Conservation (phyloP, 192 early-diverging fungal genomes). For the Rhizoclosmatium sp. region DNA sequence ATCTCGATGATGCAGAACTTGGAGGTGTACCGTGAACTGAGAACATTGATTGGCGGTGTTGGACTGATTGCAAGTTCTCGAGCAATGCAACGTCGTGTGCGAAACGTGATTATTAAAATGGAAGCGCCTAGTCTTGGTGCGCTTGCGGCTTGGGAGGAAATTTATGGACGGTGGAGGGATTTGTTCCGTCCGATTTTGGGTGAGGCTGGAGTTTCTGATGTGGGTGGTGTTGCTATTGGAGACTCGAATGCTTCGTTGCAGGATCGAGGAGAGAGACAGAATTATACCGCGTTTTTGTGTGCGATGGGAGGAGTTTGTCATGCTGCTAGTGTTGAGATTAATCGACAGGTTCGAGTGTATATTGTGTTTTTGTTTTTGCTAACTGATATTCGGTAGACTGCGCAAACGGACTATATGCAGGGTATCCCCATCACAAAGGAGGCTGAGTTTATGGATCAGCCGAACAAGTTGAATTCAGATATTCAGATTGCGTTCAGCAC, state of each 20-base stretch:
- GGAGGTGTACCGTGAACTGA: slow-evolving; percentile 71
- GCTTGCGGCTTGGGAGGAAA: slow-evolving; percentile 84
- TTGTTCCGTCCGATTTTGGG: slow-evolving; percentile 50
- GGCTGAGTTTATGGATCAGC: neutral
- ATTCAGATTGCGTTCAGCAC: slow-evolving; percentile 32
- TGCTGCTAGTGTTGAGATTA: slow-evolving; percentile 21
- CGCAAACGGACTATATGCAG: neutral
- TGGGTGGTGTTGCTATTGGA: slow-evolving; percentile 4
- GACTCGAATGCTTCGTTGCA: slow-evolving; percentile 18
- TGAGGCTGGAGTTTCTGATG: neutral
- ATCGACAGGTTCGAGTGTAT: neutral
- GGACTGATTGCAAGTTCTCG: slow-evolving; percentile 56
- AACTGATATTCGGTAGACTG: neutral
- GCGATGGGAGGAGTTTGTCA: slow-evolving; percentile 78
- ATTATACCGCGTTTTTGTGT: slow-evolving; percentile 84
- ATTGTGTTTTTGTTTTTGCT: slow-evolving; percentile 7
- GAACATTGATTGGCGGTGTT: slow-evolving; percentile 28
- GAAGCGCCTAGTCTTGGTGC: slow-evolving; percentile 74
- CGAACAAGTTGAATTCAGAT: slow-evolving; percentile 22
- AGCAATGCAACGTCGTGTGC: slow-evolving; percentile 79
- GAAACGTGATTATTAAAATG: slow-evolving; percentile 73
- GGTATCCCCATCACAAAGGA: slow-evolving; percentile 24
- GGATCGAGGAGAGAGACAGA: slow-evolving; percentile 74
- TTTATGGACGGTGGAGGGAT: slow-evolving; percentile 76
- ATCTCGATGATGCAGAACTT: slow-evolving; percentile 74